Evolutionary conservation across 2,329 filamentous ascomycete species (phyloP).

Genomic region (Clarireedia paspali): DNA sequence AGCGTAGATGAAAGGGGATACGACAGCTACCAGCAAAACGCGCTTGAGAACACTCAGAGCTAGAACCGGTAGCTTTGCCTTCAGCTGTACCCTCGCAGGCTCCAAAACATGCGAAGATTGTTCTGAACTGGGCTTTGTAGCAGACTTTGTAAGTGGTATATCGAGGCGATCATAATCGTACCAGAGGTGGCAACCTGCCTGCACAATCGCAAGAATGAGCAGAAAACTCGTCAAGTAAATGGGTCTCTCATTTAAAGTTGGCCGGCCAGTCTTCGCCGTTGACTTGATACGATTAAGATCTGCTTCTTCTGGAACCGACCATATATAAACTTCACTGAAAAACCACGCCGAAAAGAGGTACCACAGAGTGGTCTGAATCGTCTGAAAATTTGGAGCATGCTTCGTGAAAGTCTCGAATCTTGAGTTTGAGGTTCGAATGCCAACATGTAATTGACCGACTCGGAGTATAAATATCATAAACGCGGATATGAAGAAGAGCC

Average conservation of each 20-base stretch:
- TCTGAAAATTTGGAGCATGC: slow-evolving; percentile 45
- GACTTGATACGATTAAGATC: slow-evolving; percentile 68
- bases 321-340: slow-evolving; percentile 76
- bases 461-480: slow-evolving; percentile 77
- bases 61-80: slow-evolving; percentile 28
- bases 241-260: slow-evolving; percentile 76
- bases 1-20: slow-evolving; percentile 31
- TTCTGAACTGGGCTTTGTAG: slow-evolving; percentile 26
- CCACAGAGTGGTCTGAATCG: slow-evolving; percentile 64
- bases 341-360: slow-evolving; percentile 72
- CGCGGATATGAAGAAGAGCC: slow-evolving; percentile 67
- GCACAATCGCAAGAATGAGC: slow-evolving; percentile 57
- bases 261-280: slow-evolving; percentile 61
- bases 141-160: slow-evolving; percentile 34
- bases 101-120: slow-evolving; percentile 31
- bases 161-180: slow-evolving; percentile 59
- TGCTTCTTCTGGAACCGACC: slow-evolving; percentile 51
- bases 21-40: slow-evolving; percentile 34
- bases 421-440: slow-evolving; percentile 62
- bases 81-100: slow-evolving; percentile 33
- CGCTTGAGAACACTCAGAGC: slow-evolving; percentile 26
- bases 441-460: slow-evolving; percentile 74
- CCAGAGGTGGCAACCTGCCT: slow-evolving; percentile 63
- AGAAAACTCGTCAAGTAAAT: slow-evolving; percentile 72
- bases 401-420: slow-evolving; percentile 55